Evolutionary conservation across 352 stramenopile genomes (phyloP).

Genomic region (Globisporangium barbulae): DNA sequence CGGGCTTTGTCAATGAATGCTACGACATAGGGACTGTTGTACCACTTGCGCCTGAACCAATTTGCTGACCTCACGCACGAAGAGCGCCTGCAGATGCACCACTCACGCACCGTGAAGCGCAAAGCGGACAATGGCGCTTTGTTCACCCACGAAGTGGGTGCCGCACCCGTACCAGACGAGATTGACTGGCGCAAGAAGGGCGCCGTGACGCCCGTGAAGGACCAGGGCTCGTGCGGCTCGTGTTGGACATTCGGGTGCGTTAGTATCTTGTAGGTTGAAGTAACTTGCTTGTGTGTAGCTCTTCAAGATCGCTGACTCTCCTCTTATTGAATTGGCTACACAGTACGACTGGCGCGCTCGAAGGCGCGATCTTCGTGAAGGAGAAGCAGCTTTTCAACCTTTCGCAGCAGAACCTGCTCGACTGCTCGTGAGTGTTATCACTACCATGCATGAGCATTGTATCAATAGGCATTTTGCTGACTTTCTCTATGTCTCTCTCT

Average conservation of each 20-base stretch:
- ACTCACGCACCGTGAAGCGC: constrained; percentile 41
- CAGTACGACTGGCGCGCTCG: constrained; percentile 78
- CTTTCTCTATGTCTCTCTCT: neutral
- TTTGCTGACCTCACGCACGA: constrained; percentile 80
- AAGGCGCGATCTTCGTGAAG: constrained; percentile 71
- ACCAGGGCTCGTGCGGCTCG: constrained; percentile 89
- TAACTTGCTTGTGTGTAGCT: neutral
- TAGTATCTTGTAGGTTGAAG: neutral
- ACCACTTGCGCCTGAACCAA: constrained; percentile 76
- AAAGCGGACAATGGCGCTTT: constrained; percentile 60
- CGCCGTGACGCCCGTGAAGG: constrained; percentile 88
- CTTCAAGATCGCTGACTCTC: constrained; percentile 7
- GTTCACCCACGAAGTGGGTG: constrained; percentile 32
- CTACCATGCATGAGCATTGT: neutral
- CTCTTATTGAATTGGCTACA: constrained; percentile 2
- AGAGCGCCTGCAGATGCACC: constrained; percentile 55
- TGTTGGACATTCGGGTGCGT: constrained; percentile 90
- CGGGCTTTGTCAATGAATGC: neutral
- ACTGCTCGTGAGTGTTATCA: constrained; percentile 72
- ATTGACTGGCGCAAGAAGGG: constrained; percentile 87
- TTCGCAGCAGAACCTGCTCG: constrained; percentile 88
- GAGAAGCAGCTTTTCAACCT: constrained; percentile 77
- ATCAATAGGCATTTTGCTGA: neutral
- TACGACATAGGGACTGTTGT: constrained; percentile 52
- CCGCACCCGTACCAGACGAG: constrained; percentile 45